Evolutionary conservation across 495 filamentous ascomycete species (phyloP).

Genomic region (Aspergillus nidulans): DNA sequence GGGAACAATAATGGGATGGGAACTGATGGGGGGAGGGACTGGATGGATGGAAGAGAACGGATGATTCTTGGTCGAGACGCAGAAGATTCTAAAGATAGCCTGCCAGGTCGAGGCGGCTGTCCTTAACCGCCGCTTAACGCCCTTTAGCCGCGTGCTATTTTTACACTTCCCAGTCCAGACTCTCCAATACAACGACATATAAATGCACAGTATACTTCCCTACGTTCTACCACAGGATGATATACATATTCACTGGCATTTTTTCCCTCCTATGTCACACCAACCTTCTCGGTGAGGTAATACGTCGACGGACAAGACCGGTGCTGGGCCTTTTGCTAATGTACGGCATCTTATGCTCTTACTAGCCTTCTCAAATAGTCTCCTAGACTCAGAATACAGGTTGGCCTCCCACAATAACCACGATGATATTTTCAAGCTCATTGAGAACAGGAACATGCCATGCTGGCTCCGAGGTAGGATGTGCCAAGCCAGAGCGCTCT

Average conservation of each 20-base stretch:
- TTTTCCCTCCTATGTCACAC: no score
- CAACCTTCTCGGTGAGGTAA: no score
- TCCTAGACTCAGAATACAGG: no score
- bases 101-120: conserved; percentile 1
- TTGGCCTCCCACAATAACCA: no score
- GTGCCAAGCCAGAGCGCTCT: background rate
- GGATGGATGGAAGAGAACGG: conserved; percentile 17
- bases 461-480: no score
- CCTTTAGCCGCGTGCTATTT: conserved; percentile 15
- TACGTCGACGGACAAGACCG: no score
- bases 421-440: background rate
- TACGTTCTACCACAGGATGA: no score
- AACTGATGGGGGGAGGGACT: conserved; percentile 13
- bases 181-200: background rate
- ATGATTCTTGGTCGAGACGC: conserved; percentile 20
- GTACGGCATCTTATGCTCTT: no score
- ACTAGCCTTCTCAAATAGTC: no score
- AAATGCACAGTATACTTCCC: no score
- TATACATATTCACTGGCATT: no score
- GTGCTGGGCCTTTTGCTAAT: no score
- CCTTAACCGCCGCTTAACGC: conserved; percentile 8
- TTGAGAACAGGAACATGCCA: background rate
- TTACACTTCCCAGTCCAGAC: background rate
- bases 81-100: conserved; percentile 37
- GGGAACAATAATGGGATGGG: conserved; percentile 11